Base-by-base conservation (phyloP, 1,284 basidiomycete genomes). In the Tilletia horrida region DNA sequence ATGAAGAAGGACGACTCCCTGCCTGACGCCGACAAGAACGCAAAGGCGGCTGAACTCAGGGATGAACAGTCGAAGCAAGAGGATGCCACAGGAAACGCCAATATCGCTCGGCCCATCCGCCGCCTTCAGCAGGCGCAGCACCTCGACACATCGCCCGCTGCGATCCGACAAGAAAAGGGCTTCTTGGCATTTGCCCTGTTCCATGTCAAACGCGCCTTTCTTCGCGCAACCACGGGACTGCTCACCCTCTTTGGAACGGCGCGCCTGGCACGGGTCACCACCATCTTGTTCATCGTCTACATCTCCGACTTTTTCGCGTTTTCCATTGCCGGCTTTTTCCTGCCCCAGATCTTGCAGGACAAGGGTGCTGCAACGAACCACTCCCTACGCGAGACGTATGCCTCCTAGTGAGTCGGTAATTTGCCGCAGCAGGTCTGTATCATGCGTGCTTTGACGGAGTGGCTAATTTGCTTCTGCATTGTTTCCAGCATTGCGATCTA, bases 341-440 rank as follows among this genome's bases (percentile, higher is more conserved):
- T 84, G 18, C 83, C 83, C 2, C 75, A 82, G 65, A 78, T 83
- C 40, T 72, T 84, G 2, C 75, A 79, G 8, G 78, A 81, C 27
- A 77, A 79, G 67, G 83, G 82, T 47, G 76, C 80, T 13, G 75
- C 70, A 13, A 71, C 70, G 23, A 78, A 82, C 23, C 71, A 69
- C 0, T 74, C 78, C n/a, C 80, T 84, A 52, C 74, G 74, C 23
- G 81, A 80, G 35, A 84, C 82, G 1, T 84, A 84, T 69, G 83
- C 71, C 69, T 71, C 67, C 69, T 74, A 27, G 69, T 74, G 42
- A 64, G 72, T 61, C 82, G n/a, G n/a, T n/a, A n/a, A n/a, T 18
- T 44, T 44, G 43, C 8, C 18, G 43, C 43, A 8, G 8, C 9
- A 9, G 8, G 43, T 44, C 43, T 18, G 8, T 44, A 9, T 44